Evolutionary conservation across 768 basidiomycete species (phyloP).

Genomic region (Leccinellum luteum): DNA sequence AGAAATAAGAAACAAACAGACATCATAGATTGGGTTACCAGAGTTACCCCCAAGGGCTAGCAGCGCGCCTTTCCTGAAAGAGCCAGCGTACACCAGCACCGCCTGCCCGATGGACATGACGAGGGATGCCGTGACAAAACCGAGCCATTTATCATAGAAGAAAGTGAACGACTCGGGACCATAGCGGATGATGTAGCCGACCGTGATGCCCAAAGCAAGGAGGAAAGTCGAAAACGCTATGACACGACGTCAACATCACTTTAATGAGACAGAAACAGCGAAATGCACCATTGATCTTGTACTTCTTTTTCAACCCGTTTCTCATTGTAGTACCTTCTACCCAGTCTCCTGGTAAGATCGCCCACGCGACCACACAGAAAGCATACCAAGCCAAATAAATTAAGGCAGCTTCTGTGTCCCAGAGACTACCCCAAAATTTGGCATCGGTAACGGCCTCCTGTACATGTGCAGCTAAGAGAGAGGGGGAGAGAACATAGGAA

Average conservation of each 20-base stretch:
- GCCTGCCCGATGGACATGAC: conserved; percentile 79
- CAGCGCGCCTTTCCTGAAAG: conserved; percentile 67
- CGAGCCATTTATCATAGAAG: conserved; percentile 89
- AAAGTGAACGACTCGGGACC: conserved; percentile 85
- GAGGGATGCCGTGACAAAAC: conserved; percentile 79
- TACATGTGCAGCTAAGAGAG: conserved; percentile 36
- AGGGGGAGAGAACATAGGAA: conserved; percentile 36
- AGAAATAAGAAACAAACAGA: conserved; percentile 37
- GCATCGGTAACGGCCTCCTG: conserved; percentile 44
- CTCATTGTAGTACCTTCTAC: conserved; percentile 70
- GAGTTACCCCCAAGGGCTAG: conserved; percentile 93
- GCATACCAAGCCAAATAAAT: conserved; percentile 89
- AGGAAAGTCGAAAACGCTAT: conserved; percentile 87
- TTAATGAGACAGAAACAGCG: background rate
- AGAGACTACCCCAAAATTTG: conserved; percentile 71
- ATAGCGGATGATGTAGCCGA: conserved; percentile 65
- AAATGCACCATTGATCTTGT: conserved; percentile 90
- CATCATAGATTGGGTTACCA: conserved; percentile 87
- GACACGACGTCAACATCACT: background rate
- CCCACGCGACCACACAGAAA: conserved; percentile 84
- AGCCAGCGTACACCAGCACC: conserved; percentile 62
- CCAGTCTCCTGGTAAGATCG: conserved; percentile 69
- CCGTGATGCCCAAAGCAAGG: conserved; percentile 69
- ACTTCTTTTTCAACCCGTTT: conserved; percentile 71
- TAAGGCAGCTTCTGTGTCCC: conserved; percentile 75